These are phyloP conservation scores for Cubamyces lactineus DNA, from an alignment of 768 basidiomycete species.

Conservation along the genomic window DNA sequence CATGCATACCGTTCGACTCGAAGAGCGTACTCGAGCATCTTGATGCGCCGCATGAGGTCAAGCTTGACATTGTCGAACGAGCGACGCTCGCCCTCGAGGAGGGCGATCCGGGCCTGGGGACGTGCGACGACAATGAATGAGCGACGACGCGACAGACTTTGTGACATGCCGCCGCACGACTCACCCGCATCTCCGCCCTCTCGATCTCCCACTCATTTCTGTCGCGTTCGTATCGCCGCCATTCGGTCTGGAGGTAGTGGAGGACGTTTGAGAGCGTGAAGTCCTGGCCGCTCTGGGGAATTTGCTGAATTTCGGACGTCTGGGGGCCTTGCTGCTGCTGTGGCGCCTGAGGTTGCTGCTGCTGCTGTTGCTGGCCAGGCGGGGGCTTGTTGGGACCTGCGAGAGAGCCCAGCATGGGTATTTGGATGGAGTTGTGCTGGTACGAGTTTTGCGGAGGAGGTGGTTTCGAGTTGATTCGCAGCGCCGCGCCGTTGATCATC, in stretches of 20 bases:
- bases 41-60: constrained; percentile 94
- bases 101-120: constrained; percentile 89
- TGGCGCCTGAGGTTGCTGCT: constrained; percentile 42
- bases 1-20: constrained; percentile 89
- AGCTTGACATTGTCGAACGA: constrained; percentile 97
- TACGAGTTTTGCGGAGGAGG: constrained; percentile 29
- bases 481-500: constrained; percentile 32
- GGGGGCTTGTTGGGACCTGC: constrained; percentile 52
- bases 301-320: constrained; percentile 64
- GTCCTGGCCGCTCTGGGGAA: constrained; percentile 87
- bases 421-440: constrained; percentile 42
- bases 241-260: constrained; percentile 98
- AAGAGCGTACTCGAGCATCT: constrained; percentile 98
- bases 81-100: constrained; percentile 94
- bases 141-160: constrained; percentile 26
- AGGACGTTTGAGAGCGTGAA: constrained; percentile 92
- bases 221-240: constrained; percentile 97
- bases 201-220: constrained; percentile 99
- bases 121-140: not conserved
- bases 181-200: constrained; percentile 96
- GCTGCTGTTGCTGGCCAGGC: constrained; percentile 42
- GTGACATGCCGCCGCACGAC: constrained; percentile 37
- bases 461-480: constrained; percentile 32
- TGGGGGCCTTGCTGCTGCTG: constrained; percentile 61
- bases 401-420: constrained; percentile 76